Conservation (phyloP, 1,139 yeast species). For the Protomyces arabidopsidicola region DNA sequence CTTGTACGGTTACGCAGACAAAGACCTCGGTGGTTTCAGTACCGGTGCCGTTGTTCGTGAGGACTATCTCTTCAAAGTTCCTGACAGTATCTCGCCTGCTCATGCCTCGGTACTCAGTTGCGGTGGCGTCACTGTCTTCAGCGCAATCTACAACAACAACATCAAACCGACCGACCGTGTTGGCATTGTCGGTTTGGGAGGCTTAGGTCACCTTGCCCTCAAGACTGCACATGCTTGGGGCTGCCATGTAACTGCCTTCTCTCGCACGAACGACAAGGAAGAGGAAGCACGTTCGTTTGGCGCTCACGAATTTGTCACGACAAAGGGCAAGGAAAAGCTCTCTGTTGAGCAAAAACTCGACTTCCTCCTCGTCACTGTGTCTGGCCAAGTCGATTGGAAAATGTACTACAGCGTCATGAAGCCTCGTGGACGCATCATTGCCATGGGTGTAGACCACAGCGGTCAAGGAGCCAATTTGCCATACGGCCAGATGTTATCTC, state of each 20-base stretch:
- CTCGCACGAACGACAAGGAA: slow-evolving; percentile 41
- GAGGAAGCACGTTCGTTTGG: slow-evolving; percentile 42
- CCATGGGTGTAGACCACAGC: slow-evolving; percentile 6
- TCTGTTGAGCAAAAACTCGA: slow-evolving; percentile 22
- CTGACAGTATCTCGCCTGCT: slow-evolving; percentile 47
- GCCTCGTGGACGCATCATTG: slow-evolving; percentile 10
- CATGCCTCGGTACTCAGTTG: slow-evolving; percentile 45
- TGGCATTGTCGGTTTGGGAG: slow-evolving; percentile 46
- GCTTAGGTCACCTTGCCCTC: slow-evolving; percentile 46
- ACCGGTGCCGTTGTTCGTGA: slow-evolving; percentile 17
- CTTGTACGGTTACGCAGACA: slow-evolving; percentile 16
- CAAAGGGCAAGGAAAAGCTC: slow-evolving; percentile 35
- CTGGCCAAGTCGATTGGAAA: slow-evolving; percentile 23
- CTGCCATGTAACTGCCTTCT: slow-evolving; percentile 43
- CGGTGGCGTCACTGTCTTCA: slow-evolving; percentile 43
- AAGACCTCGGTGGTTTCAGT: slow-evolving; percentile 14
- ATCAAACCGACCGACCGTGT: slow-evolving; percentile 40
- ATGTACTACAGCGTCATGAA: slow-evolving; percentile 15
- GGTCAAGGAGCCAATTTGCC: slow-evolving; percentile 12
- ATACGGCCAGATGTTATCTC: slow-evolving; percentile 6
- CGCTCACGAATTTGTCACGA: slow-evolving; percentile 42
- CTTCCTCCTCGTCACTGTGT: slow-evolving; percentile 23
- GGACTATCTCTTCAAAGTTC: slow-evolving; percentile 50
- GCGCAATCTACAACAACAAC: slow-evolving; percentile 42
- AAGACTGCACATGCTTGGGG: slow-evolving; percentile 44